These are phyloP conservation scores for Populus hybrid DNA, from an alignment of 441 rosid species.

Conservation along the genomic window DNA sequence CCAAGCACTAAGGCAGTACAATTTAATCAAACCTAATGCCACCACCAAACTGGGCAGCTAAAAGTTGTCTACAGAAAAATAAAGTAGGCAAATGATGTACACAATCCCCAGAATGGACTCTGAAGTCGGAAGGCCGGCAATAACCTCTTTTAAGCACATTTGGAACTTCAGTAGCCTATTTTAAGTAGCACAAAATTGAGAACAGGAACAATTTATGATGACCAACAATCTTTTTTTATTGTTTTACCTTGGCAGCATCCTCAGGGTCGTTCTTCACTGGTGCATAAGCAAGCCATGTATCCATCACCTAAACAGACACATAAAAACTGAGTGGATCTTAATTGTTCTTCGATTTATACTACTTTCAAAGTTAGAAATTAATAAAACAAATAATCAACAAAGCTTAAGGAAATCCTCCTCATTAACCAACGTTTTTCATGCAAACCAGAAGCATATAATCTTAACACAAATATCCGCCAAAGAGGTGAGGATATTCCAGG, in stretches of 20 bases:
- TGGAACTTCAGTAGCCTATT: too few relatives aligned
- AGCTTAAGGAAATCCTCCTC: not conserved
- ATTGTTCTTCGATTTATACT: not conserved
- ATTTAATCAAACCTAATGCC: too few relatives aligned
- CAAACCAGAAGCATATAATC: not conserved
- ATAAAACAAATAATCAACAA: not conserved
- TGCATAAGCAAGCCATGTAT: constrained; percentile 70
- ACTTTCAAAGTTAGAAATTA: not conserved
- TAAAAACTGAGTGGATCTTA: not conserved
- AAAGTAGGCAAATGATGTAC: too few relatives aligned
- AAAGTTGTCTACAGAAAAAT: too few relatives aligned
- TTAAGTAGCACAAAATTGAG: too few relatives aligned
- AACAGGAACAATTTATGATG: too few relatives aligned
- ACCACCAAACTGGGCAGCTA: too few relatives aligned
- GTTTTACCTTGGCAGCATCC: constrained; percentile 26
- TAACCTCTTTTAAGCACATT: too few relatives aligned
- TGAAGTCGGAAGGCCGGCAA: too few relatives aligned
- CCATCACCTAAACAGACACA: constrained; percentile 60
- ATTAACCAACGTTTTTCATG: not conserved
- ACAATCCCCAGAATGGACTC: too few relatives aligned
- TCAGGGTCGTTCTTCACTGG: constrained; percentile 79
- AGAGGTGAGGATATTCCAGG: not conserved
- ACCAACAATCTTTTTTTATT: too few relatives aligned
- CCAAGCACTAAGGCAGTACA: too few relatives aligned
- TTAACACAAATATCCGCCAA: not conserved